Evolutionary conservation across 2,329 filamentous ascomycete genomes (phyloP), one percentile per base, ranked within the genome.

Genomic region (Cladorrhinum sp.): DNA sequence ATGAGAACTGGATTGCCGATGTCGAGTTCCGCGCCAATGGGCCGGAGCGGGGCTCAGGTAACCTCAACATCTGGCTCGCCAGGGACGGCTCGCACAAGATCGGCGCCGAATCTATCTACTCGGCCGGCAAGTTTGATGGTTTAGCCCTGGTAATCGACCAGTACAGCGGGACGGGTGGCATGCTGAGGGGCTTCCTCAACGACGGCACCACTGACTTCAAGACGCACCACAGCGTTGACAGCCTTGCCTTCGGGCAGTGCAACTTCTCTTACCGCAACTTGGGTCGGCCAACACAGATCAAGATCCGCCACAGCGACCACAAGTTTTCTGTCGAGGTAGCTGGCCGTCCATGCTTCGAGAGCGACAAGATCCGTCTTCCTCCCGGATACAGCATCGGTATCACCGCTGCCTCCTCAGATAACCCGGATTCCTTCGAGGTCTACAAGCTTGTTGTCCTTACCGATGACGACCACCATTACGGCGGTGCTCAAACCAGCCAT

Each of bases 61-160:
- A 96, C 76, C 79, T 99, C 67, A 93, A 98, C 75, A 82, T 99
- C 69, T 99, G 95, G 95, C 91, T 96, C 71, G 87, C 85, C 56
- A 87, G 85, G 68, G 83, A 90, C 62, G 89, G 90, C 29, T 77
- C 84, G 67, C 76, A 81, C 62, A 79, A 80, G 27, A 79, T 96
- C 58, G 88, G 86, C 58, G 83, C 87, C 23, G 83, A 85, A 65
- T 96, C 91, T 75, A 85, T 96, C 67, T 96, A 97, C 77, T 95
- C 90, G 0, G 88, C 89, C 9, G 85, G 85, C 57, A 85, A 85
- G 67, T 99, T 96, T 69, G 93, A 98, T 69, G 95, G 95, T n/a
- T 78, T 99, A 66, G 93, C 86, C 32, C 78, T 99, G 60, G 88
- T 96, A 23, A 76, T 99, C 57, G 93, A 98, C 76, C 87, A 90